phyloP scores from a whole-genome alignment of 2,329 filamentous ascomycete species.

The Coniella vitis region DNA sequence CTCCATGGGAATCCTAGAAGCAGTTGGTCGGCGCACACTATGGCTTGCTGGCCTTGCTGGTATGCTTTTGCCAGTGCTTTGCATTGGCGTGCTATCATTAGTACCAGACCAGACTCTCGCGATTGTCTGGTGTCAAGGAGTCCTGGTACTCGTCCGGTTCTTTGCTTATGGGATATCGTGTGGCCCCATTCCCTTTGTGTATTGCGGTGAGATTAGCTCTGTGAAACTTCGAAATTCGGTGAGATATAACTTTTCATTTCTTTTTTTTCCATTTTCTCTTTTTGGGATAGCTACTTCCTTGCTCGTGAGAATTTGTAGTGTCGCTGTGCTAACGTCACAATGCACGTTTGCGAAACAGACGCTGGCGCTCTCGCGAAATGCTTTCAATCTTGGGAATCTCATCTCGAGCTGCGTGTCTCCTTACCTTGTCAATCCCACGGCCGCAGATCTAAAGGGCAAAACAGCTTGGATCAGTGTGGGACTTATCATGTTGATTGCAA shows the following conservation, averaged over 20 bases:
- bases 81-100: background rate
- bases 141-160: background rate
- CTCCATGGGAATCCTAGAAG: background rate
- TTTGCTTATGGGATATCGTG: background rate
- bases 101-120: background rate
- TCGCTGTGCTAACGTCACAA: too few species aligned
- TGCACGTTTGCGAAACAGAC: too few species aligned
- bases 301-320: too few species aligned
- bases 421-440: slow-evolving; percentile 5
- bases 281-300: too few species aligned
- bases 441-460: slow-evolving; percentile 2
- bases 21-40: background rate
- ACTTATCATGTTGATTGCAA: background rate
- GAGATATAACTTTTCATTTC: too few species aligned
- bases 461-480: background rate
- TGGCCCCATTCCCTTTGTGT: slow-evolving; percentile 1
- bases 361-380: background rate
- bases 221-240: slow-evolving; percentile 1
- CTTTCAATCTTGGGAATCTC: slow-evolving; percentile 1
- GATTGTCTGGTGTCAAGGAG: background rate
- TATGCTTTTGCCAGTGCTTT: slow-evolving; percentile 3
- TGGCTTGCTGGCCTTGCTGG: slow-evolving; percentile 1
- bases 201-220: slow-evolving; percentile 2
- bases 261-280: too few species aligned
- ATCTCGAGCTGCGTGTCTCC: background rate